Percentiles rank a stretch among this genome's conserved stretches.
Evolutionary conservation across 768 basidiomycete species (phyloP).

Genomic region (Psilocybe azurescens): DNA sequence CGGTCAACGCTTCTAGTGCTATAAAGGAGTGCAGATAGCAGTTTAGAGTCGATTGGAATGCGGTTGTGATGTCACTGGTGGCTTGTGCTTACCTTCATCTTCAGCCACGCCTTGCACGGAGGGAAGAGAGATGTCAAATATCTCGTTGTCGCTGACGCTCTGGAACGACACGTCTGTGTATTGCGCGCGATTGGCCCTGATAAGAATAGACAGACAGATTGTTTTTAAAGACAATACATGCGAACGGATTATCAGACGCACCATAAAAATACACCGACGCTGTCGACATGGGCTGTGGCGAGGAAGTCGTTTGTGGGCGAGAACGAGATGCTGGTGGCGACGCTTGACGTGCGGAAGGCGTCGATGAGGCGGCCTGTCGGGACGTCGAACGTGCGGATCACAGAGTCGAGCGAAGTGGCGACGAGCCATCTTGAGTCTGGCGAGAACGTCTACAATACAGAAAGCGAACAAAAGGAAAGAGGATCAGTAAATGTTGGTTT

Average conservation of each 20-base stretch:
- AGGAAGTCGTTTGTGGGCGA: constrained; percentile 96
- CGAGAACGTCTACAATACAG: constrained; percentile 77
- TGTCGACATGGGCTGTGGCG: constrained; percentile 93
- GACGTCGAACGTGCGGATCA: constrained; percentile 94
- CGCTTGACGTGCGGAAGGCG: constrained; percentile 84
- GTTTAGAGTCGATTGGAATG: not conserved
- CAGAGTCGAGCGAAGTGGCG: constrained; percentile 85
- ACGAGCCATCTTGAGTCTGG: constrained; percentile 96
- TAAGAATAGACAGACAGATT: constrained; percentile 2
- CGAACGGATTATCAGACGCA: constrained; percentile 73
- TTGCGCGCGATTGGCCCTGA: constrained; percentile 94
- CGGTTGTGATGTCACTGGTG: too few relatives aligned
- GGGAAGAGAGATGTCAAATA: constrained; percentile 74
- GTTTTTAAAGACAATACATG: not conserved
- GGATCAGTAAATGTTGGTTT: not conserved
- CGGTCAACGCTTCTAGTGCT: constrained; percentile 79
- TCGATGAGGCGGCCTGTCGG: constrained; percentile 94
- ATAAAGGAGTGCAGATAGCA: not conserved
- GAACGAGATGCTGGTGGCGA: constrained; percentile 90
- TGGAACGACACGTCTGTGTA: constrained; percentile 86
- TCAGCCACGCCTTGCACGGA: constrained; percentile 83
- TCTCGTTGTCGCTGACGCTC: constrained; percentile 77
- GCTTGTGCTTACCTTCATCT: constrained; percentile 68
- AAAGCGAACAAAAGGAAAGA: constrained; percentile 10
- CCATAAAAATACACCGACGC: constrained; percentile 96